Evolutionary conservation across 768 basidiomycete species (phyloP).

Genomic region (Leccinum incarnatum): DNA sequence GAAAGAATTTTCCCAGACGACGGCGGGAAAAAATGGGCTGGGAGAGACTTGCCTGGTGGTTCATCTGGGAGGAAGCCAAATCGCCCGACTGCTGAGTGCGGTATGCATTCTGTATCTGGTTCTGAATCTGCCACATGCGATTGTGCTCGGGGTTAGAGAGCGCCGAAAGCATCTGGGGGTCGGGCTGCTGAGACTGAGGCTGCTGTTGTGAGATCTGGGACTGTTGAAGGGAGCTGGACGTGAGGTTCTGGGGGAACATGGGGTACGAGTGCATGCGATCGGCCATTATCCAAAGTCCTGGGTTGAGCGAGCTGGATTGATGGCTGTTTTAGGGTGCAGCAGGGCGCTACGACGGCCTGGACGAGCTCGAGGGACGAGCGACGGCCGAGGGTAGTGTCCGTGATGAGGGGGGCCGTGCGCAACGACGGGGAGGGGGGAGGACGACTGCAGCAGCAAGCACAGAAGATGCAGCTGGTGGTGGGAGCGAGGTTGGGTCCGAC

Average conservation of each 20-base stretch:
- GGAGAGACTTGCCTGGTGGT: slow-evolving; percentile 45
- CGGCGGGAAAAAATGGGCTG: slow-evolving; percentile 14
- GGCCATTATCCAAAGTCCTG: slow-evolving; percentile 49
- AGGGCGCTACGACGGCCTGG: slow-evolving; percentile 25
- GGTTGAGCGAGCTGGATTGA: slow-evolving; percentile 25
- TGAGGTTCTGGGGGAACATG: slow-evolving; percentile 52
- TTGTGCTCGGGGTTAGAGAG: slow-evolving; percentile 49
- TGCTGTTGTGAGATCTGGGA: slow-evolving; percentile 43
- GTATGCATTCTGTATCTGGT: slow-evolving; percentile 43
- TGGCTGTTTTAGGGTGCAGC: slow-evolving; percentile 31
- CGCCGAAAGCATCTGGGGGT: slow-evolving; percentile 38
- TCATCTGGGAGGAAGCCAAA: slow-evolving; percentile 39
- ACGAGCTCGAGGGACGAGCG: slow-evolving; percentile 19
- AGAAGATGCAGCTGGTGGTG: slow-evolving; percentile 51
- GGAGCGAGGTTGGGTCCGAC: slow-evolving; percentile 53
- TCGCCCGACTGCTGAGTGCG: slow-evolving; percentile 42
- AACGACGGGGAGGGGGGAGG: slow-evolving; percentile 44
- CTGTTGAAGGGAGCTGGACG: slow-evolving; percentile 40
- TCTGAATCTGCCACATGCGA: slow-evolving; percentile 55
- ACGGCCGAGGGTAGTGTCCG: slow-evolving; percentile 25
- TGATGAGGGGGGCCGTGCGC: slow-evolving; percentile 38
- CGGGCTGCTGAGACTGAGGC: slow-evolving; percentile 43
- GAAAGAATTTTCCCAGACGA: slow-evolving; percentile 16
- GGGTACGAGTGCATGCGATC: slow-evolving; percentile 56
- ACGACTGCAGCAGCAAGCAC: slow-evolving; percentile 28